These are phyloP conservation scores for Gymnopus androsaceus DNA, from an alignment of 1,284 basidiomycete genomes.

Conservation along the genomic window DNA sequence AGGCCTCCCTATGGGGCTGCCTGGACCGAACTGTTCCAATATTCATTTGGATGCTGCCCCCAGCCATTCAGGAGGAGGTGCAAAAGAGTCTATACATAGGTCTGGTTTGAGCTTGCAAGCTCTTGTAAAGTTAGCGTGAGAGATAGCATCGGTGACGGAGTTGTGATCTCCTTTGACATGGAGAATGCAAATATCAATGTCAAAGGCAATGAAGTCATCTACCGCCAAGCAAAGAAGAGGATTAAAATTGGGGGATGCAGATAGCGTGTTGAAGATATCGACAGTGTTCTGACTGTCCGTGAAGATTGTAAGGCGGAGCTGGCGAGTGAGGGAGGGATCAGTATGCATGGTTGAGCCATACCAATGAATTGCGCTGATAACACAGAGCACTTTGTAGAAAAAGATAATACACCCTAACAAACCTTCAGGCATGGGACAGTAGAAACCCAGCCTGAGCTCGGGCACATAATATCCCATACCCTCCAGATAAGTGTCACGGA, in stretches of 20 bases:
- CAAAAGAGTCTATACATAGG: neutral
- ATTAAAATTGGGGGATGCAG: neutral
- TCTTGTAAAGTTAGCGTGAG: neutral
- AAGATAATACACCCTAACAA: neutral
- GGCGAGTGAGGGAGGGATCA: neutral
- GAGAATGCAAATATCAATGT: neutral
- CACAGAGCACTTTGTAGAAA: neutral
- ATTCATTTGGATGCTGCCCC: neutral
- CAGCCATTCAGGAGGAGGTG: neutral
- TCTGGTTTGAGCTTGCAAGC: neutral
- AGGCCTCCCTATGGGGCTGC: conserved; percentile 22
- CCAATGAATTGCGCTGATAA: neutral
- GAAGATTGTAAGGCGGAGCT: neutral
- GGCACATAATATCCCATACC: conserved; percentile 8
- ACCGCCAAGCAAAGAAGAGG: neutral
- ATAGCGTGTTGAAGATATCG: neutral
- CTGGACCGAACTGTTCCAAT: neutral
- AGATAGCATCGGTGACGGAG: neutral
- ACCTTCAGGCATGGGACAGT: neutral
- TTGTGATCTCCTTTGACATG: neutral
- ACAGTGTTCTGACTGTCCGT: neutral
- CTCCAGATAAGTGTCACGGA: neutral
- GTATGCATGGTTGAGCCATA: neutral
- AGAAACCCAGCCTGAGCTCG: neutral
- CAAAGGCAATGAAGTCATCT: neutral